Evolutionary conservation across 148 eudicot species (phyloP), one percentile per base, ranked within the genome.

Genomic region (Rhododendron henanense): DNA sequence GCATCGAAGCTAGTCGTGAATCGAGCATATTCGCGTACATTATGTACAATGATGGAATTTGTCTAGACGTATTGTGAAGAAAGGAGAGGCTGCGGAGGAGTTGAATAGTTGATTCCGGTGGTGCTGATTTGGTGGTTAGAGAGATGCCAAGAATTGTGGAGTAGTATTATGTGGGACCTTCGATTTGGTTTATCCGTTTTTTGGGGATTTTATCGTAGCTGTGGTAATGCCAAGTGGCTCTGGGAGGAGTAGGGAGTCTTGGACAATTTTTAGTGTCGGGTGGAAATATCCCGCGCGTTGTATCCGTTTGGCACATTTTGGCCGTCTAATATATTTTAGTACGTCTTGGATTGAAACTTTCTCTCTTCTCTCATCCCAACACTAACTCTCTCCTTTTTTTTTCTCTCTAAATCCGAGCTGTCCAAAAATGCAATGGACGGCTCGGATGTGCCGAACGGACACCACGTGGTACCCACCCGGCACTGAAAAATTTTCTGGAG

Each of bases 171-270:
- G 3, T 23, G 81, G 16, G 37, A 69, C 35, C 71, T n/a, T 35
- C 76, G 45, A 4, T 53, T 53, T 14, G 23, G 5, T 76, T 76
- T 76, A 76, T 76, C 79, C 79, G 45, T 39, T 44, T 28, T 16
- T 18, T 13, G 16, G 19, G 11, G 71, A 7, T 14, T 73, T 73
- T 57, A 10, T 57, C 59, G 48, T 59, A 61, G 84, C 28, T 59
- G 16, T 82, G 74, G 84, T 57, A 8, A 82, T 19, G 84, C 84
- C 84, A 82, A 16, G 50, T 59, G 73, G 71, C 84, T 8, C 45
- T 37, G 55, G 47, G n/a, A 51, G 10, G 50, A 47, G 50, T 47
- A 3, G 61, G 21, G 61, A 57, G 61, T 57, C 21, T 0, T 4
- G 61, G 61, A 15, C 1, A 16, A 55, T 0, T 47, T 41, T 6